A percentile compares a stretch with the other conserved stretches of the same genome.
Conservation (phyloP, 768 basidiomycete genomes). For the Tricholoma flavovirens region DNA sequence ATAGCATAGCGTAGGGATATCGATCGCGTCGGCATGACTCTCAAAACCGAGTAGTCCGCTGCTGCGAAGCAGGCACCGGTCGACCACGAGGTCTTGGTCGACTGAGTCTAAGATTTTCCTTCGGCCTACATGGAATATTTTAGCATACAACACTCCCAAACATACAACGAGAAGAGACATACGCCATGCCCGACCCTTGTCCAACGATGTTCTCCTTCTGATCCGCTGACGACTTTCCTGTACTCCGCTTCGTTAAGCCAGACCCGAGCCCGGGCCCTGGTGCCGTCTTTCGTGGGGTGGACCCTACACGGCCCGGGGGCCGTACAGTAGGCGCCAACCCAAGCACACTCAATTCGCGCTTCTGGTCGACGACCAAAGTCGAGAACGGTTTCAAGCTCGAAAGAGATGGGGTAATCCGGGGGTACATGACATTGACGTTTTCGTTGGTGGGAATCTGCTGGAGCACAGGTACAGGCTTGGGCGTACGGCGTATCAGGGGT, state of each 20-base stretch:
- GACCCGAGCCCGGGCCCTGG: no score
- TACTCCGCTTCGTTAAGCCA: conserved; percentile 59
- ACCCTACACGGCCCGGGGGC: conserved; percentile 49
- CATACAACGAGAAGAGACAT: conserved; percentile 26
- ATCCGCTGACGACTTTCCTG: conserved; percentile 44
- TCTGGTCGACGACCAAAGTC: conserved; percentile 33
- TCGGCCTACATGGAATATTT: conserved; percentile 29
- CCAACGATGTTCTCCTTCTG: conserved; percentile 49
- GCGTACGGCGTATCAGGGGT: no score
- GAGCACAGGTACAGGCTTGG: conserved; percentile 27
- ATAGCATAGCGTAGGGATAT: background rate
- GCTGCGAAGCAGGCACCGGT: conserved; percentile 36
- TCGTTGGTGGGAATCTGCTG: conserved; percentile 38
- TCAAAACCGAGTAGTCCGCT: conserved; percentile 33
- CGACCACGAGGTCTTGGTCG: conserved; percentile 48
- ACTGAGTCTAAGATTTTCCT: conserved; percentile 41
- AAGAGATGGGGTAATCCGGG: conserved; percentile 31
- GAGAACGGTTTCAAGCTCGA: conserved; percentile 39
- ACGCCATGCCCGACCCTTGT: conserved; percentile 49
- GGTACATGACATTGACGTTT: conserved; percentile 38
- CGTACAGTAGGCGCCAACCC: conserved; percentile 33
- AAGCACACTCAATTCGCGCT: conserved; percentile 31
- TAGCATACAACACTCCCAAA: background rate
- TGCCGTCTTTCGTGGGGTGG: conserved; percentile 49
- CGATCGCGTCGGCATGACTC: background rate